These are phyloP conservation scores for Liquidambar formosana DNA, from an alignment of 164 flowering plant genomes.

Conservation along the genomic window DNA sequence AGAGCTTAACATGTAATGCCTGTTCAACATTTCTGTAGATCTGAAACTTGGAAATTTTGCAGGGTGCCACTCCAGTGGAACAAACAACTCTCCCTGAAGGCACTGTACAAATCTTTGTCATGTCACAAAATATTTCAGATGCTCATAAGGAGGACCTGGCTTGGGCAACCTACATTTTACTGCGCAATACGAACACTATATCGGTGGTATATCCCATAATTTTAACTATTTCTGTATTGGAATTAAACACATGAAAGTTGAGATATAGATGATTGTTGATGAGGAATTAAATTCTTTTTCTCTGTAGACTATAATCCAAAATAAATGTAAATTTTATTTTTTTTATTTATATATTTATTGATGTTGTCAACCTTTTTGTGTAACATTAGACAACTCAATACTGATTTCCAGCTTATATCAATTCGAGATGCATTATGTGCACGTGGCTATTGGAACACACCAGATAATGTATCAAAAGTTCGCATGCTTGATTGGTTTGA, in stretches of 20 bases:
- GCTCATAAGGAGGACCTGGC: conserved; percentile 71
- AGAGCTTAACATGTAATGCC: background rate
- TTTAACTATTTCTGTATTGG: background rate
- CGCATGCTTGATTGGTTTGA: conserved; percentile 55
- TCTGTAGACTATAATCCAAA: background rate
- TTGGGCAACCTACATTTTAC: conserved; percentile 77
- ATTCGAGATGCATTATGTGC: conserved; percentile 55
- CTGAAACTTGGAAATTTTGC: conserved; percentile 15
- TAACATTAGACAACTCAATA: background rate
- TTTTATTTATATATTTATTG: too few relatives aligned
- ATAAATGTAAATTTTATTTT: background rate
- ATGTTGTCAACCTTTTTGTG: background rate
- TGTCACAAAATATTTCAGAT: conserved; percentile 58
- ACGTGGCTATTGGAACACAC: conserved; percentile 86
- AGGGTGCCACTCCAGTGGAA: conserved; percentile 64
- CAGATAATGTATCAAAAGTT: conserved; percentile 48
- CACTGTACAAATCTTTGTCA: conserved; percentile 65
- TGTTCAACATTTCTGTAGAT: background rate
- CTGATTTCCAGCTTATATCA: conserved; percentile 48
- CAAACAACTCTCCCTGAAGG: conserved; percentile 60
- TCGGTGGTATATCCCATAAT: conserved; percentile 59
- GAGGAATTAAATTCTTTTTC: background rate
- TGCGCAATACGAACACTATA: conserved; percentile 76
- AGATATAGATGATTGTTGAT: background rate
- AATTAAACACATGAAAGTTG: background rate